These are phyloP conservation scores for Coemansia sp. DNA, from an alignment of 192 early-diverging fungal genomes.

Conservation along the genomic window DNA sequence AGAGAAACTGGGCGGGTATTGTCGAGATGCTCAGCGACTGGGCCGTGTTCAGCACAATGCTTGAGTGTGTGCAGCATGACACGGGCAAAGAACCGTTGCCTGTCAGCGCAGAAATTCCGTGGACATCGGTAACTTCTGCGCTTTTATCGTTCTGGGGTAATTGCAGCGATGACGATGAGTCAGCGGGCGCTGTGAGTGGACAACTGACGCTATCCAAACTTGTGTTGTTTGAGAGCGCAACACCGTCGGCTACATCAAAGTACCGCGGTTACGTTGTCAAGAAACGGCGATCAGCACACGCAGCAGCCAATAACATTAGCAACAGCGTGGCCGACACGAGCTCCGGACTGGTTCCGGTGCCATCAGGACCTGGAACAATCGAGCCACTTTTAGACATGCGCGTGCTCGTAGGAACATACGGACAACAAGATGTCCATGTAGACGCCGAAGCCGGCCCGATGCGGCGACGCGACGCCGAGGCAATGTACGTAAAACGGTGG, in stretches of 20 bases:
- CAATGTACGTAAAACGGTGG: constrained; percentile 44
- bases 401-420: constrained; percentile 38
- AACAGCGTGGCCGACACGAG: neutral
- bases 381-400: constrained; percentile 33
- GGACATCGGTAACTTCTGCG: neutral
- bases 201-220: constrained; percentile 21
- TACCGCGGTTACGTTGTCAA: constrained; percentile 52
- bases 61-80: constrained; percentile 5
- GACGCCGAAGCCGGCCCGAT: constrained; percentile 1
- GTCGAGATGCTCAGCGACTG: constrained; percentile 41
- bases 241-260: constrained; percentile 21
- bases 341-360: constrained; percentile 15
- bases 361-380: constrained; percentile 30
- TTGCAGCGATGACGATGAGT: neutral
- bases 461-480: constrained; percentile 36
- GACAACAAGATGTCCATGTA: constrained; percentile 34
- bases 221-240: constrained; percentile 21
- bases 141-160: neutral
- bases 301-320: neutral
- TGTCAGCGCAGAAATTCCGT: neutral
- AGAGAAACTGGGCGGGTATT: constrained; percentile 21
- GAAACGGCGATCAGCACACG: constrained; percentile 28
- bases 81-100: neutral
- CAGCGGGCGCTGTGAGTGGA: neutral
- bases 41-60: constrained; percentile 27